These are phyloP conservation scores for Kingdonia uniflora DNA, from an alignment of 164 flowering plant species.

Conservation along the genomic window DNA sequence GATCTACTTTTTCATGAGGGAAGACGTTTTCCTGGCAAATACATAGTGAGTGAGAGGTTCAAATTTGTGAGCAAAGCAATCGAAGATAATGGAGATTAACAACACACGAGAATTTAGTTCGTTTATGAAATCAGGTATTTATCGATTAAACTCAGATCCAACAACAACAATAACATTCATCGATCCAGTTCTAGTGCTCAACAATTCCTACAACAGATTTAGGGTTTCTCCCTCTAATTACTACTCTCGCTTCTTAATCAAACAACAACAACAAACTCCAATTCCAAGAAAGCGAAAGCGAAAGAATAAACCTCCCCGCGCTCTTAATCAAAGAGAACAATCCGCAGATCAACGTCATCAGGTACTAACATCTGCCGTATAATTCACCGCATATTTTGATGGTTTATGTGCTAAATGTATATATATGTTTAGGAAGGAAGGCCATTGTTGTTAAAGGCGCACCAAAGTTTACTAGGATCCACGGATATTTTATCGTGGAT, in stretches of 20 bases:
- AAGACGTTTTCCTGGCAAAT: too few relatives aligned
- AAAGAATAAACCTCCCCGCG: constrained; percentile 18
- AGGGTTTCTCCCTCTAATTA: constrained; percentile 60
- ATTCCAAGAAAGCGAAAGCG: constrained; percentile 44
- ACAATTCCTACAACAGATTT: constrained; percentile 53
- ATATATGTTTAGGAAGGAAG: constrained; percentile 39
- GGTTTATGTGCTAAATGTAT: background rate
- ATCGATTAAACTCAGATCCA: constrained; percentile 33
- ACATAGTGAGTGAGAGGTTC: too few relatives aligned
- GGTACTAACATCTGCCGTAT: too few relatives aligned
- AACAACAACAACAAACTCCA: constrained; percentile 6
- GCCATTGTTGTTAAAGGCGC: constrained; percentile 50
- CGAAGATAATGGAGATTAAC: too few relatives aligned
- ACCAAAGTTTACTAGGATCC: constrained; percentile 41
- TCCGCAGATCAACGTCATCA: constrained; percentile 68
- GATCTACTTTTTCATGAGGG: too few relatives aligned
- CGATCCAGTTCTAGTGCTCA: constrained; percentile 79
- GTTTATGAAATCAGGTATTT: constrained; percentile 51
- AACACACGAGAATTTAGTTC: constrained; percentile 15
- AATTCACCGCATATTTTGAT: background rate
- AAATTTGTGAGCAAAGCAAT: too few relatives aligned
- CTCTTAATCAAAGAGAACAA: constrained; percentile 55
- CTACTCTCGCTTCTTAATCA: constrained; percentile 66
- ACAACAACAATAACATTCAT: constrained; percentile 29
- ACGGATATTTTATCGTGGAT: constrained; percentile 31